Conservation (phyloP, 768 basidiomycete genomes). For the Solioccasus polychromus region DNA sequence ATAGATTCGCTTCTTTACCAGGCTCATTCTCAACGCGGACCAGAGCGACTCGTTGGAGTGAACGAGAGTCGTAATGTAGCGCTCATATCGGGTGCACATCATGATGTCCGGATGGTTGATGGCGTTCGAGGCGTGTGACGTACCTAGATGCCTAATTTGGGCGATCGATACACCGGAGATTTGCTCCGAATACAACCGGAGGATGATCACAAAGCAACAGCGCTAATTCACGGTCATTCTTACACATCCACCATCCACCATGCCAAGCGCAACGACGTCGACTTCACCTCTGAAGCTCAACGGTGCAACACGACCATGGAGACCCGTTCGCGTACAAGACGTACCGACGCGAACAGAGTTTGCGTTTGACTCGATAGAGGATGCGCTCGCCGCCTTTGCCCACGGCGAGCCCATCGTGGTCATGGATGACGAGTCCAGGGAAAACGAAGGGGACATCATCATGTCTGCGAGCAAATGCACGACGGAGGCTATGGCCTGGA, state of each 20-base stretch:
- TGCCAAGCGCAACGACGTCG: constrained; percentile 5
- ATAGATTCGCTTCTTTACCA: constrained; percentile 31
- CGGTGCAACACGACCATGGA: constrained; percentile 15
- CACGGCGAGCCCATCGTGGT: constrained; percentile 92
- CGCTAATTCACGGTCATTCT: background rate
- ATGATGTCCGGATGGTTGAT: too few species aligned
- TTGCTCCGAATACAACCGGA: too few species aligned
- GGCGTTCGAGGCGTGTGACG: too few species aligned
- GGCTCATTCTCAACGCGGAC: constrained; percentile 34
- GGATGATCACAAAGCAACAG: too few species aligned
- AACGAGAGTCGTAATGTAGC: background rate
- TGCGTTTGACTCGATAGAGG: constrained; percentile 77
- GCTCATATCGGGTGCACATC: too few species aligned
- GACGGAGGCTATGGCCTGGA: constrained; percentile 98
- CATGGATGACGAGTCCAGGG: constrained; percentile 93
- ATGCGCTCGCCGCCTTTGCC: constrained; percentile 71
- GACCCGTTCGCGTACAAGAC: constrained; percentile 20
- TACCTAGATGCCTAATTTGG: too few species aligned
- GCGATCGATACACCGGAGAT: too few species aligned
- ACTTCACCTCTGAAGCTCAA: constrained; percentile 12
- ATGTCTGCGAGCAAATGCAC: constrained; percentile 82
- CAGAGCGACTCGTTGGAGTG: constrained; percentile 21
- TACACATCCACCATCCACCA: background rate
- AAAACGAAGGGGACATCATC: constrained; percentile 97
- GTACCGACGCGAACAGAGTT: constrained; percentile 37